Percentiles rank a stretch among this genome's conserved stretches.
Evolutionary conservation across 2,329 filamentous ascomycete genomes (phyloP).

Genomic region (Cladophialophora chaetospira): DNA sequence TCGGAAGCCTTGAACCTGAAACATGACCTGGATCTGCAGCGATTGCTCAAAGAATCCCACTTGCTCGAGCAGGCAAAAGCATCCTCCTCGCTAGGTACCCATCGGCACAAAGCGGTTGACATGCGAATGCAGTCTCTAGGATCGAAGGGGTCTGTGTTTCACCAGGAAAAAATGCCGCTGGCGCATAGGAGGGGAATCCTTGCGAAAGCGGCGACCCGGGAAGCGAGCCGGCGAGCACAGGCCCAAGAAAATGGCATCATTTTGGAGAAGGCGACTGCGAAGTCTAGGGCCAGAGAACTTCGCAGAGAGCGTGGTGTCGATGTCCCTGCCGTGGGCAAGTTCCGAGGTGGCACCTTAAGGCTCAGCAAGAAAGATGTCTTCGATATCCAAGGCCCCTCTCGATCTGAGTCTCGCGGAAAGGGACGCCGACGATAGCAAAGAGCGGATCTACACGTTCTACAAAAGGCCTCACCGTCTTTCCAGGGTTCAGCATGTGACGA

Average conservation of each 20-base stretch:
- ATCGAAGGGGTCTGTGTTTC: constrained; percentile 71
- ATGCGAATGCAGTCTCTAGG: constrained; percentile 80
- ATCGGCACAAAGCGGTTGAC: constrained; percentile 79
- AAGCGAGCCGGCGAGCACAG: constrained; percentile 72
- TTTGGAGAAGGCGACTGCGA: constrained; percentile 61
- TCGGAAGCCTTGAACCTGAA: constrained; percentile 70
- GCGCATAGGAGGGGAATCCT: constrained; percentile 81
- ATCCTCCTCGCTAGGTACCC: constrained; percentile 65
- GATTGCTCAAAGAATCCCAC: constrained; percentile 87
- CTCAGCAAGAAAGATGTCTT: constrained; percentile 76
- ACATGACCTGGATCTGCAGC: constrained; percentile 89
- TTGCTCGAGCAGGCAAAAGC: constrained; percentile 67
- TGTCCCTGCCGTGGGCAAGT: constrained; percentile 75
- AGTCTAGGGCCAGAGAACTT: constrained; percentile 39
- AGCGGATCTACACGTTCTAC: neutral
- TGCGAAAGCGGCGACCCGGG: constrained; percentile 64
- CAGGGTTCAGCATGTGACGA: neutral
- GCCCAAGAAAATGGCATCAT: constrained; percentile 90
- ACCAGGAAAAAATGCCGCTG: constrained; percentile 88
- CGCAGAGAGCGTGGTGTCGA: constrained; percentile 67
- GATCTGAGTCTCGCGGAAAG: constrained; percentile 12
- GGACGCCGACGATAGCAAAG: constrained; percentile 18
- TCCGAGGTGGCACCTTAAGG: constrained; percentile 75
- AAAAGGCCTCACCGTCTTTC: neutral
- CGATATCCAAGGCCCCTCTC: constrained; percentile 61